Conservation (phyloP, 176 grass and related monocot species). For the Zoysia pacifica region DNA sequence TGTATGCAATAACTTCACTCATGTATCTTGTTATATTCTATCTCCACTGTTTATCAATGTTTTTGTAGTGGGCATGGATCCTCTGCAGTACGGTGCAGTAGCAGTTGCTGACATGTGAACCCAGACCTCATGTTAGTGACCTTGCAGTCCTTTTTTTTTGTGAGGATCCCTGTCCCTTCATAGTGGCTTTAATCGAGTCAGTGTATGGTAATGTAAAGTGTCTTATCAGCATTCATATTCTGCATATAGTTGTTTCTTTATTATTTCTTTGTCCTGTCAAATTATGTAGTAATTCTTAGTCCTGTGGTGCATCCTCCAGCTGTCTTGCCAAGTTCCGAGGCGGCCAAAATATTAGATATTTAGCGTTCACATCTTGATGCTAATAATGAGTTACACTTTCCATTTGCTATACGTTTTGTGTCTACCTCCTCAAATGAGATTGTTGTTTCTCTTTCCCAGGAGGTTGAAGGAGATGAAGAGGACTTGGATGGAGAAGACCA, state of each 20-base stretch:
- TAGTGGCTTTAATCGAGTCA: constrained; percentile 7
- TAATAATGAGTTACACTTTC: neutral
- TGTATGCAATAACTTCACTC: neutral
- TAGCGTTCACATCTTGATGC: constrained; percentile 19
- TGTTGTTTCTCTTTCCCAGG: constrained; percentile 33
- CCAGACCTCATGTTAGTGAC: neutral
- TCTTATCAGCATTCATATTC: neutral
- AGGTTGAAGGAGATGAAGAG: constrained; percentile 52
- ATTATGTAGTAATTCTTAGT: neutral
- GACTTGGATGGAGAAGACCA: constrained; percentile 51
- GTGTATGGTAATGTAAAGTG: neutral
- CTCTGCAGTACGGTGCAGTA: neutral
- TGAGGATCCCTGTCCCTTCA: neutral
- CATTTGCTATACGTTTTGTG: constrained; percentile 15
- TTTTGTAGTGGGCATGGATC: neutral
- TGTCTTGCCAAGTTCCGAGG: neutral
- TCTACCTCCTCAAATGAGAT: constrained; percentile 16
- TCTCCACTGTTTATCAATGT: neutral
- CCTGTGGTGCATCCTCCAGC: neutral
- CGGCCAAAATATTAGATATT: neutral
- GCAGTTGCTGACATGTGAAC: neutral
- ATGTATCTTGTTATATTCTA: constrained; percentile 8
- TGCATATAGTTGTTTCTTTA: neutral
- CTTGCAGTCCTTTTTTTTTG: no score
- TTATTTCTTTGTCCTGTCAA: constrained; percentile 1